Conservation (phyloP, 768 basidiomycete genomes). For the Mrakia frigida region DNA sequence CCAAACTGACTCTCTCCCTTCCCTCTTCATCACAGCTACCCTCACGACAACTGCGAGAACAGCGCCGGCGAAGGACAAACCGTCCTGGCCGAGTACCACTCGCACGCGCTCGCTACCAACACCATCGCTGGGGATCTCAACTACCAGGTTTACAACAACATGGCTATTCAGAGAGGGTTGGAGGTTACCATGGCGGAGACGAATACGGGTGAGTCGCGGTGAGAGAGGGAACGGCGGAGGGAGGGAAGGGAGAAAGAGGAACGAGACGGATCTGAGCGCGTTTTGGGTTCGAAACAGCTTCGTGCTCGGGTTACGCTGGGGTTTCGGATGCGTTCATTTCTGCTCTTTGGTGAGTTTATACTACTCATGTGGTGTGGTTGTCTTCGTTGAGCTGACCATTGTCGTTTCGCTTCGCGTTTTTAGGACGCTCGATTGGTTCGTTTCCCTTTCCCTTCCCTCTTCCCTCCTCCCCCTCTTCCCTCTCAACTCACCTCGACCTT, state of each 20-base stretch:
- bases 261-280: not conserved
- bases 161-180: conserved; percentile 36
- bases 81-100: conserved; percentile 54
- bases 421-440: conserved; percentile 45
- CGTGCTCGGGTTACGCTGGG: conserved; percentile 52
- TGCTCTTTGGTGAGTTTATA: conserved; percentile 49
- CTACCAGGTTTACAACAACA: conserved; percentile 50
- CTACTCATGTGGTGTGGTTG: too few relatives aligned
- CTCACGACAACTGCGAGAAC: conserved; percentile 41
- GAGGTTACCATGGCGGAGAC: conserved; percentile 65
- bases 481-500: not conserved
- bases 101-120: conserved; percentile 53
- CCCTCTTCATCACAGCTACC: conserved; percentile 34
- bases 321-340: conserved; percentile 59
- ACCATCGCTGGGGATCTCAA: conserved; percentile 44
- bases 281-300: conserved; percentile 37
- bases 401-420: too few relatives aligned
- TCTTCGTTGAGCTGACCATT: too few relatives aligned
- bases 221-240: not conserved
- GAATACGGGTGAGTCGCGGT: conserved; percentile 48
- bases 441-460: not conserved
- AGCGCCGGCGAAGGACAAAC: conserved; percentile 39
- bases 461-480: not conserved
- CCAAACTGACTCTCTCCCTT: not conserved
- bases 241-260: not conserved